phyloP scores from a whole-genome alignment of 441 rosid genomes.

The Gossypium gossypioides region DNA sequence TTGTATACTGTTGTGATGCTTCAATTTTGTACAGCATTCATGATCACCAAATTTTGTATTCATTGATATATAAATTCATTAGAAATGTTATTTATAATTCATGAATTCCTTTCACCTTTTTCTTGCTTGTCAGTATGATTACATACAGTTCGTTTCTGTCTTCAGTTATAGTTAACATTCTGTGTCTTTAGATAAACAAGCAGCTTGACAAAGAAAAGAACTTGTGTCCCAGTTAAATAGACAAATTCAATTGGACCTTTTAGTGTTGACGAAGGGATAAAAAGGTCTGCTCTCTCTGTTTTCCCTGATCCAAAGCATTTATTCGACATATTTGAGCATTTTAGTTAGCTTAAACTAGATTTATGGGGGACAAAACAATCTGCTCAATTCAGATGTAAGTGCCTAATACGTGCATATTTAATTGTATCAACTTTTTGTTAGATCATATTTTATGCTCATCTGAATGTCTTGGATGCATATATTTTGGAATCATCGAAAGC shows the following conservation, averaged over 20 bases:
- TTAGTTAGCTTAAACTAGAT: neutral
- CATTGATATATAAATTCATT: neutral
- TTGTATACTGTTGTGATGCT: neutral
- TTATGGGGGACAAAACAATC: neutral
- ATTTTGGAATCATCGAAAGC: neutral
- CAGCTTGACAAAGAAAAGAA: no score
- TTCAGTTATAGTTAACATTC: no score
- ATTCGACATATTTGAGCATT: neutral
- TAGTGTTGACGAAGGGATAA: no score
- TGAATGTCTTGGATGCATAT: no score
- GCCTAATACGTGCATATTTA: neutral
- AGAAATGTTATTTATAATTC: no score
- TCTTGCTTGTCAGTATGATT: no score
- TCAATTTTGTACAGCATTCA: conserved; percentile 8
- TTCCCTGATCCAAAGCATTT: neutral
- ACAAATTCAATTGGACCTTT: no score
- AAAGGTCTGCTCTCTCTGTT: no score
- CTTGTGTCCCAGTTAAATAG: no score
- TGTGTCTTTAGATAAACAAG: no score
- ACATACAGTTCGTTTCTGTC: no score
- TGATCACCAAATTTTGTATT: conserved; percentile 1
- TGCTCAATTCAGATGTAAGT: neutral
- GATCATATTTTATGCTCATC: neutral
- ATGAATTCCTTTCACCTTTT: no score
- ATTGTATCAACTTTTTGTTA: neutral